A percentile compares a stretch with the other conserved stretches of the same genome.
These are phyloP conservation scores for Stropharia rugosoannulata DNA, from an alignment of 768 basidiomycete species.

Conservation along the genomic window DNA sequence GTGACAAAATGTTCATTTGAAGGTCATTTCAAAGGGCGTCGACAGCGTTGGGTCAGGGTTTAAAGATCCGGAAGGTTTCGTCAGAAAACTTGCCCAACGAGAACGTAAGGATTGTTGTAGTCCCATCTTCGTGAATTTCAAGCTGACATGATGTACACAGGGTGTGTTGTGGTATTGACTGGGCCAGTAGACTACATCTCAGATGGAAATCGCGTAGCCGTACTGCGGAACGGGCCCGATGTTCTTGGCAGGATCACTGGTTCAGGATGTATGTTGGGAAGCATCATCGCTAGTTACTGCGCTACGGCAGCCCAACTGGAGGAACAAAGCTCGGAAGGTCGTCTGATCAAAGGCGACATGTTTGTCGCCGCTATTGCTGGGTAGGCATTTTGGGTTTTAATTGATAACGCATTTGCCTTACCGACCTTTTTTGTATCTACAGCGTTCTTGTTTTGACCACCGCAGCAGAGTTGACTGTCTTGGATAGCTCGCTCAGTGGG, in stretches of 20 bases:
- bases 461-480: constrained; percentile 59
- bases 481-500: constrained; percentile 48
- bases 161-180: constrained; percentile 79
- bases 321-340: constrained; percentile 21
- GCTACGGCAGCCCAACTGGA: constrained; percentile 53
- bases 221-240: constrained; percentile 70
- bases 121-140: neutral
- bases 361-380: constrained; percentile 74
- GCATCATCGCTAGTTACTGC: constrained; percentile 77
- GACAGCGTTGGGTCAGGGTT: constrained; percentile 83
- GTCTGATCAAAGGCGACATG: constrained; percentile 75
- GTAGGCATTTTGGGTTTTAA: constrained; percentile 37
- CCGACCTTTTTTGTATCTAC: constrained; percentile 10
- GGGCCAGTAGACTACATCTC: constrained; percentile 83
- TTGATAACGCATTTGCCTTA: neutral
- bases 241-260: constrained; percentile 84
- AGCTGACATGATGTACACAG: constrained; percentile 33
- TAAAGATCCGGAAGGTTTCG: constrained; percentile 68
- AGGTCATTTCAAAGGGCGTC: constrained; percentile 81
- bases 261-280: constrained; percentile 84
- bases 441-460: constrained; percentile 61
- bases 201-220: constrained; percentile 71
- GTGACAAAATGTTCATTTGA: neutral
- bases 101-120: constrained; percentile 54
- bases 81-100: constrained; percentile 64